phyloP scores from a whole-genome alignment of 352 stramenopile species.

The Halophytophthora batemanensis region DNA sequence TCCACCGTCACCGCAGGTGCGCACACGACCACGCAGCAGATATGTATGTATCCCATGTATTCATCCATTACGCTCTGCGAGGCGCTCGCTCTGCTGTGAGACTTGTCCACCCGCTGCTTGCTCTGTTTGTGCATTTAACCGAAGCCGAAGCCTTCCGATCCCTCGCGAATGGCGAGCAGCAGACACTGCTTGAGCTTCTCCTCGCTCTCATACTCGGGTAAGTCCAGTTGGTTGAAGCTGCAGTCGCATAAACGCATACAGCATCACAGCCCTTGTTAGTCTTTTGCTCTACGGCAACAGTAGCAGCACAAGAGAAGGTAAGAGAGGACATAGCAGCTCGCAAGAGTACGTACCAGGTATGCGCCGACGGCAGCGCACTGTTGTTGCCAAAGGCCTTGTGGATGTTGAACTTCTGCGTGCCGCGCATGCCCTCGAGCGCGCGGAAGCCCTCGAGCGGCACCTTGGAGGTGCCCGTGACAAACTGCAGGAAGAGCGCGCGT shows the following conservation, averaged over 20 bases:
- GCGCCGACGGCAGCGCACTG: conserved; percentile 87
- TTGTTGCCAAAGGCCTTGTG: conserved; percentile 95
- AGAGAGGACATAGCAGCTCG: background rate
- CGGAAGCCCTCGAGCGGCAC: conserved; percentile 98
- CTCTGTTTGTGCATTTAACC: conserved; percentile 68
- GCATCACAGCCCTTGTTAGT: conserved; percentile 12
- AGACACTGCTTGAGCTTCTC: conserved; percentile 97
- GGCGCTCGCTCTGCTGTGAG: conserved; percentile 6
- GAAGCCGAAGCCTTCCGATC: conserved; percentile 97
- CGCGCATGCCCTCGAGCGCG: conserved; percentile 97
- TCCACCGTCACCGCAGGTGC: background rate
- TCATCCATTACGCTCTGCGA: conserved; percentile 12
- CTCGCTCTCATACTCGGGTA: conserved; percentile 97
- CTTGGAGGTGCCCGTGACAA: conserved; percentile 91
- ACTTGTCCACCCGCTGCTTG: conserved; percentile 13
- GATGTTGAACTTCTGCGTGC: conserved; percentile 99
- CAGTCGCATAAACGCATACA: conserved; percentile 13
- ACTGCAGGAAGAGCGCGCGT: conserved; percentile 91
- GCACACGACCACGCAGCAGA: conserved; percentile 2
- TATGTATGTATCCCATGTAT: conserved; percentile 25
- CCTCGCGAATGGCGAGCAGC: conserved; percentile 97
- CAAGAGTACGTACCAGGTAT: conserved; percentile 98
- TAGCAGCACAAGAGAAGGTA: conserved; percentile 9
- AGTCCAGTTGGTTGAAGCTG: conserved; percentile 99
- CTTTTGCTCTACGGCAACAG: background rate